Evolutionary conservation across 2,329 filamentous ascomycete species (phyloP), one percentile per base, ranked within the genome.

Genomic region (Furcasterigmium furcatum): DNA sequence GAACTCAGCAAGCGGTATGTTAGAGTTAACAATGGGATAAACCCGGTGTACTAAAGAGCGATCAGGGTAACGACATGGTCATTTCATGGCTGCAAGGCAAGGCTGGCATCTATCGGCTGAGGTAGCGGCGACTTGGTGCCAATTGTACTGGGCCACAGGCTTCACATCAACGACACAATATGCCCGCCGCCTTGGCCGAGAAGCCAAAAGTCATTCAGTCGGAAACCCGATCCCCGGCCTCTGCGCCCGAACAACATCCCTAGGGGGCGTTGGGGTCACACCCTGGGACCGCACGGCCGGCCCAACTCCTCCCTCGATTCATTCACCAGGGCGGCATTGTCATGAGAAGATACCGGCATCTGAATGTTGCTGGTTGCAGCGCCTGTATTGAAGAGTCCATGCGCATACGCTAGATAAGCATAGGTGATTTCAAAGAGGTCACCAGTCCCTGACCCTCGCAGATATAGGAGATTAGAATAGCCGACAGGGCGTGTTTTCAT

Each of bases 41-140:
- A 44, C 29, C 46, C n/a, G 41, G 45, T 12, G 25, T 24, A 16
- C 44, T 40, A 16, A 40, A 40, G 30, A 32, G 5, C 16, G 30
- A 32, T 16, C 5, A 32, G 9, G 14, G 3, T 9, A 9, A 32
- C 14, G 9, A n/a, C 16, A 7, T n/a, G 14, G 14, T 32, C 16
- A 4, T 32, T 14, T 13, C 13, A n/a, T 13, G 9, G 13, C 5
- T 32, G 5, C 3, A 13, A 32, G 13, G 9, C 14, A 32, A 7
- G 30, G 18, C 9, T 14, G 18, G 4, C 9, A 14, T n/a, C 30
- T 32, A 4, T n/a, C 30, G 13, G 25, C 13, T 29, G 25, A 29
- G 25, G 25, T 29, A 29, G 8, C 8, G 25, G 25, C 13, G 25
- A 13, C 13, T 13, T 29, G 25, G 25, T 8, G 25, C 8, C 25